Evolutionary conservation across 768 basidiomycete genomes (phyloP).

Genomic region (Cyclocybe cylindracea): DNA sequence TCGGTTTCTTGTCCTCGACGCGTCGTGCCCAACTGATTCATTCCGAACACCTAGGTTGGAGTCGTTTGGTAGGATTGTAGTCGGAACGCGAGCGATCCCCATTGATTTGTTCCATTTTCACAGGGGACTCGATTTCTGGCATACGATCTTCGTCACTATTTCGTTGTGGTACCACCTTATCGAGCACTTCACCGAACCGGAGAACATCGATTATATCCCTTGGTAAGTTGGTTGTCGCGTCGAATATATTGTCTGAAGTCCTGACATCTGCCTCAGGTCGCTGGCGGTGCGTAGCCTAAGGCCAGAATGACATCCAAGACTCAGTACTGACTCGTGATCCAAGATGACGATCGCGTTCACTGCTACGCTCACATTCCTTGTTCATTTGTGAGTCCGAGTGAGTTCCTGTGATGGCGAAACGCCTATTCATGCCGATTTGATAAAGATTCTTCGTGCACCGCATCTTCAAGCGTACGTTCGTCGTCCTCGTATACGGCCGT

Average conservation of each 20-base stretch:
- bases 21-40: not conserved
- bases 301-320: not conserved
- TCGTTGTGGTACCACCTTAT: constrained; percentile 47
- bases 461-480: constrained; percentile 38
- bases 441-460: constrained; percentile 33
- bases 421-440: not conserved
- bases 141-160: constrained; percentile 40
- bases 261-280: constrained; percentile 25
- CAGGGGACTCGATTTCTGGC: constrained; percentile 35
- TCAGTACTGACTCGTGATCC: not conserved
- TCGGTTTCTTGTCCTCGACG: not conserved
- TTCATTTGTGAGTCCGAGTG: constrained; percentile 43
- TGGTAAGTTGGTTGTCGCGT: constrained; percentile 29
- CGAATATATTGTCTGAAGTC: not conserved
- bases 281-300: constrained; percentile 31
- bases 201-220: constrained; percentile 43
- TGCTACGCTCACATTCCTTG: constrained; percentile 48
- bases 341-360: constrained; percentile 34
- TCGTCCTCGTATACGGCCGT: not conserved
- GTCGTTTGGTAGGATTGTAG: constrained; percentile 6
- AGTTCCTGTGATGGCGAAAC: not conserved
- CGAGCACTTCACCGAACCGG: constrained; percentile 36
- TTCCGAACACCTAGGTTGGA: constrained; percentile 20
- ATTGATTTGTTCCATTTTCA: not conserved
- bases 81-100: not conserved